A percentile compares a stretch with the other conserved stretches of the same genome.
phyloP scores from a whole-genome alignment of 1,284 basidiomycete genomes.

The Boletus hoseneyae region DNA sequence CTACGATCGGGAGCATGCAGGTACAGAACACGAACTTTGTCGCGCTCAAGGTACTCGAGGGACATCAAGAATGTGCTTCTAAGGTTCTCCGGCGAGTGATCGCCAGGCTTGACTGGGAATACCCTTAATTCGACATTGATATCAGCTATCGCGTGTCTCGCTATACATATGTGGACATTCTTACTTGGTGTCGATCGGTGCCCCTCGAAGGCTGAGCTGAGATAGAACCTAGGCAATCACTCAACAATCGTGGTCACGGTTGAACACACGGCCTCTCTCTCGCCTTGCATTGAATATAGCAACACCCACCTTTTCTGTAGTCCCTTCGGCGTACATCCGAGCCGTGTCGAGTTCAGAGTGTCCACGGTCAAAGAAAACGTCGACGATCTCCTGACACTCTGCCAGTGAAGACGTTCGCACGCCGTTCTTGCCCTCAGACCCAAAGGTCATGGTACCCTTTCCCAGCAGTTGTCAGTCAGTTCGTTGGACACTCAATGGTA shows the following conservation, averaged over 20 bases:
- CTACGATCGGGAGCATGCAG: constrained; percentile 51
- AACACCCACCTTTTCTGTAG: constrained; percentile 43
- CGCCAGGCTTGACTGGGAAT: constrained; percentile 33
- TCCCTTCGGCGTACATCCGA: constrained; percentile 47
- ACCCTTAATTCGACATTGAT: constrained; percentile 22
- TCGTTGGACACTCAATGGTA: neutral
- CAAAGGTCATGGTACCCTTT: constrained; percentile 52
- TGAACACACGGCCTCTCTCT: no score
- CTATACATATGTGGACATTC: neutral
- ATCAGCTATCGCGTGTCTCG: neutral
- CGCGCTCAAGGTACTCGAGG: constrained; percentile 28
- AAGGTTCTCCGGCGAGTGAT: constrained; percentile 33
- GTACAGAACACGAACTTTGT: constrained; percentile 43
- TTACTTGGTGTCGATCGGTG: constrained; percentile 51
- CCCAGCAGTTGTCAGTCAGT: constrained; percentile 2
- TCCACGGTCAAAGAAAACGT: constrained; percentile 43
- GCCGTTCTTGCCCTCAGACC: constrained; percentile 41
- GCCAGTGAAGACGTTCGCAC: constrained; percentile 38
- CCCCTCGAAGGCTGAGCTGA: constrained; percentile 41
- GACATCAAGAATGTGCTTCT: constrained; percentile 34
- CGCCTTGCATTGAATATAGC: neutral
- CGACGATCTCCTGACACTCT: constrained; percentile 45
- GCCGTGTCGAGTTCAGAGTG: constrained; percentile 50
- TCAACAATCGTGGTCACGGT: no score
- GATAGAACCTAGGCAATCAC: constrained; percentile 35